Evolutionary conservation across 345 rosid genomes (phyloP).

Genomic region (Eucalyptus urophylla): DNA sequence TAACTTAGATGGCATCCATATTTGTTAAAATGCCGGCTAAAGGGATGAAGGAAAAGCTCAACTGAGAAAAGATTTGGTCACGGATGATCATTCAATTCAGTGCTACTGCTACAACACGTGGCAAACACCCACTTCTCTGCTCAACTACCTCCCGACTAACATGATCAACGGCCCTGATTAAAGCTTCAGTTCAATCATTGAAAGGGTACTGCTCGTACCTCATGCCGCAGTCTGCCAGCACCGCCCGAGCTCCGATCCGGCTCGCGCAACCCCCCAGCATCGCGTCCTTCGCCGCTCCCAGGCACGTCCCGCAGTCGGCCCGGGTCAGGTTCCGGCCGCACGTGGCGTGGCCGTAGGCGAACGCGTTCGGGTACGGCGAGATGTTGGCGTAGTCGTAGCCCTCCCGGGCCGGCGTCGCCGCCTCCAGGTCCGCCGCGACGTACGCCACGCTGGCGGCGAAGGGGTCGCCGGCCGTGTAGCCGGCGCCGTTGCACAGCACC

Average conservation of each 20-base stretch:
- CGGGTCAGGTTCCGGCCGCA: slow-evolving; percentile 26
- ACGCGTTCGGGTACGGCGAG: slow-evolving; percentile 49
- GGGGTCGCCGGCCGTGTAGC: slow-evolving; percentile 28
- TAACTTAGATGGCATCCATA: not conserved
- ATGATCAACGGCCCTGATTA: not conserved
- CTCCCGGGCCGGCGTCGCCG: slow-evolving; percentile 3
- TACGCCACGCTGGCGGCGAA: slow-evolving; percentile 20
- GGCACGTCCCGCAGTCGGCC: slow-evolving; percentile 27
- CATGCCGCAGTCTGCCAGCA: slow-evolving; percentile 35
- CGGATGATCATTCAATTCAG: not conserved
- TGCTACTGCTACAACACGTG: not conserved
- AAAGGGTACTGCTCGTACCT: slow-evolving; percentile 65
- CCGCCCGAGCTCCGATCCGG: slow-evolving; percentile 36
- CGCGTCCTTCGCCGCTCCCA: slow-evolving; percentile 23
- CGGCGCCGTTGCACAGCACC: slow-evolving; percentile 28
- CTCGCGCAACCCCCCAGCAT: slow-evolving; percentile 17
- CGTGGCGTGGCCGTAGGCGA: slow-evolving; percentile 44
- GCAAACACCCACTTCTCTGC: not conserved
- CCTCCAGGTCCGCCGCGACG: slow-evolving; percentile 17
- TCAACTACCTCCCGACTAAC: not conserved
- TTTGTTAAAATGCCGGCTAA: not conserved
- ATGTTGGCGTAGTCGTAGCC: slow-evolving; percentile 31
- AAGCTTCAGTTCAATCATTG: not conserved
- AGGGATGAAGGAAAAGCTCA: not conserved
- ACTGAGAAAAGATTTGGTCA: not conserved